These are phyloP conservation scores for Aspergillus floridensis DNA, from an alignment of 2,329 filamentous ascomycete species.

Conservation along the genomic window DNA sequence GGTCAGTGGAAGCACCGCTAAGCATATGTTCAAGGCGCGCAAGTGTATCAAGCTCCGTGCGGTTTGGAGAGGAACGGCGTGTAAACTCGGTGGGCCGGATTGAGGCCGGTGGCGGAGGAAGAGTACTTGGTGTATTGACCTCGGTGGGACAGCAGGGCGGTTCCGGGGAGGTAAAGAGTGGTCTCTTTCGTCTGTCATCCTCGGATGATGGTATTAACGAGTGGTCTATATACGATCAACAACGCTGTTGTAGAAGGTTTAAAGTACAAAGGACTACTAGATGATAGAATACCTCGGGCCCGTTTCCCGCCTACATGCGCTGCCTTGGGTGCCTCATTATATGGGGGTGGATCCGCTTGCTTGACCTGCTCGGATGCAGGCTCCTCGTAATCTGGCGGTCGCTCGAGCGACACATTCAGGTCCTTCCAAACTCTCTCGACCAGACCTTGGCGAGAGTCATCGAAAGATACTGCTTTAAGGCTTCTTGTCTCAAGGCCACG, in stretches of 20 bases:
- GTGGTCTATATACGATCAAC: constrained; percentile 14
- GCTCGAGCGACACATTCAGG: constrained; percentile 13
- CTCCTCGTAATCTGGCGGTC: constrained; percentile 16
- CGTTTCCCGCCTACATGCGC: constrained; percentile 15
- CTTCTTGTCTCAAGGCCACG: constrained; percentile 10
- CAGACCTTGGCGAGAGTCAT: constrained; percentile 16
- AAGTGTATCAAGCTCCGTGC: constrained; percentile 12
- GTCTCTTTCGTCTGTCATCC: constrained; percentile 16
- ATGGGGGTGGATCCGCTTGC: constrained; percentile 15
- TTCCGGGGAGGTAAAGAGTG: constrained; percentile 15
- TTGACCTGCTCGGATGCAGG: constrained; percentile 10
- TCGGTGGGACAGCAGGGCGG: constrained; percentile 18
- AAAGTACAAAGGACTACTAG: constrained; percentile 8
- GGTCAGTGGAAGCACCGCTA: constrained; percentile 15
- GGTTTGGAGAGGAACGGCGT: constrained; percentile 13
- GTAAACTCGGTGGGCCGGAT: constrained; percentile 16
- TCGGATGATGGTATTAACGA: constrained; percentile 10
- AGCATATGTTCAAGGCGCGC: constrained; percentile 15
- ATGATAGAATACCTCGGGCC: constrained; percentile 17
- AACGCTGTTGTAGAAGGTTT: constrained; percentile 9
- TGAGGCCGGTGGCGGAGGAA: constrained; percentile 8
- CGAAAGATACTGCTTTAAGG: constrained; percentile 13
- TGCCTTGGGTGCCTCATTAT: constrained; percentile 10
- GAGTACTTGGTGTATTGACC: constrained; percentile 19
- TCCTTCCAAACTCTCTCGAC: constrained; percentile 15